Evolutionary conservation across 176 grass and related monocot species (phyloP), one percentile per base, ranked within the genome.

Genomic region (Alopecurus myosuroides): DNA sequence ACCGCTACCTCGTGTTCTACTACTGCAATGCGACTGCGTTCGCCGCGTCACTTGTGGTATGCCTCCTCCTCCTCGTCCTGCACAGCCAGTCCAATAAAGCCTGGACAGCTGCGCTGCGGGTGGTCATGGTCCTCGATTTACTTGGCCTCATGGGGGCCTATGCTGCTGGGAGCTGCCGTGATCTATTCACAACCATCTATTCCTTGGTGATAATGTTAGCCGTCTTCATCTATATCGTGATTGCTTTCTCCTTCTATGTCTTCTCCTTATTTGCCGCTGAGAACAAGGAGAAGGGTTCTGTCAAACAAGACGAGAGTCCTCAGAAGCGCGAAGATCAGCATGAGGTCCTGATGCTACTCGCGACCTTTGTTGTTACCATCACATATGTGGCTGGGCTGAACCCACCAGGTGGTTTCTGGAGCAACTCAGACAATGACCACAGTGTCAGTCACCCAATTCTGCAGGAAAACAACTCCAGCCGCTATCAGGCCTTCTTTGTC

Each of bases 351-450:
- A 63, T 79, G 77, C 76, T 87, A 53, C 85, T 81, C 6, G 87
- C 87, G 4, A 80, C 77, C 28, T 74, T 89, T 45, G 75, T 77
- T 0, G 46, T 52, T 3, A 70, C 68, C 33, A 46, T 89, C 66
- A 85, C 81, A 7, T 89, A 90, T 56, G 19, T 68, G 10, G 64
- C 70, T 4, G 78, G 88, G 6, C 78, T 90, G 29, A 77, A 29
- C 62, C 60, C 88, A 15, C 88, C 83, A 4, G 83, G 88, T 36
- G 83, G 83, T 2, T 85, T 85, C 48, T 52, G 61, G 62, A 56
- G 4, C 42, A 36, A 67, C 31, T 6, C 35, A 2, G 30, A 65
- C 56, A 35, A 22, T 2, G 65, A 33, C 64, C 3, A 36, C 64
- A 7, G 35, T 37, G 65, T 23, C 4, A 40, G 65, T 19, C 0